Base-by-base conservation (phyloP, 75 land plant genomes). In the Larix kaempferi region DNA sequence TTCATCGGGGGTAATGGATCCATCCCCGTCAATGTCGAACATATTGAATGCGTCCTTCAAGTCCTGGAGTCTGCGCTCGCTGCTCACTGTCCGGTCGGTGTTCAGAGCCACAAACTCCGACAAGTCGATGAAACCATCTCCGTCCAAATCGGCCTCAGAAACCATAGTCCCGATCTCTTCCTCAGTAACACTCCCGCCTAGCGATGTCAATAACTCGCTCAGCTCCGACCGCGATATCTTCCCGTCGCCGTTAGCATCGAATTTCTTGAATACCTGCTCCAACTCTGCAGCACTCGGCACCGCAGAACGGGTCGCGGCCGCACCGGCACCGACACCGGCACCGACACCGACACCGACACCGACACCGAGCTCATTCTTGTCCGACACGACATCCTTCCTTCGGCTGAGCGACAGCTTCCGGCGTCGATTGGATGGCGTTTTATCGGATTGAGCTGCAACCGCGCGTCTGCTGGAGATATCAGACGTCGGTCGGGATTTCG, bases 211-310 rank as follows among this genome's bases (percentile, higher is more conserved):
- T 62, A 86, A 80, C 29, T 77, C 35, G 35, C 88, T 78, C n/a
- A 92, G 85, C 79, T 92, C 94, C 60, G 82, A 62, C 49, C 78
- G 57, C n/a, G 87, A 86, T 76, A 92, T 86, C 77, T 81, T 83
- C 37, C 92, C 94, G 78, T 92, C 94, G 17, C 87, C 86, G 64
- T 92, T 84, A 41, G 79, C 88, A 82, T 88, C 94, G 86, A 89
- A 92, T 56, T 71, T 86, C 54, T 76, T 71, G 89, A 92, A 92
- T 26, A 92, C 89, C 8, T 69, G 49, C 74, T 82, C 71, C 13
- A 91, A 82, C 33, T 86, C 93, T 21, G 60, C 83, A 27, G 54
- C 56, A 33, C 77, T 76, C 41, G 62, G 66, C 77, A 57, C 17
- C 4, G 41, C 37, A 23, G 37, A 37, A 29, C 27, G 49, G 59